Base-by-base conservation (phyloP, 768 basidiomycete genomes). In the Hygrocybe coccinea region DNA sequence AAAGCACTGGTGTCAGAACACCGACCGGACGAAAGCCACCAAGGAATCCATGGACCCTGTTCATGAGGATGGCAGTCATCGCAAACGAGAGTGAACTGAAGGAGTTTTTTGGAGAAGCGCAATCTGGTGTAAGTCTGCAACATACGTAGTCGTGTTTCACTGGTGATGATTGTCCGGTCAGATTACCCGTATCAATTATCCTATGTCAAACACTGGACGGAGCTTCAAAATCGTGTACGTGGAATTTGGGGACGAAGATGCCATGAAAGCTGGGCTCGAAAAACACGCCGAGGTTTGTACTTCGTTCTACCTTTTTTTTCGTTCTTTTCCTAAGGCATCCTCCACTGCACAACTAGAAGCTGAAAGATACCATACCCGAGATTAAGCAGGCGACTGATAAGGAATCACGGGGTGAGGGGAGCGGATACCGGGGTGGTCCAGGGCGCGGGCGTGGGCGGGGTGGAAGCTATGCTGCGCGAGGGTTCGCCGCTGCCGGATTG, bases 241-340 rank as follows among this genome's bases (percentile, higher is more conserved):
- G 51, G 94, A 95, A 65, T 97, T 95, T 69, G 87, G 83, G 3
- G 89, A 91, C 62, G 91, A 95, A 63, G 89, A 87, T 45, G 76
- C 84, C 9, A 90, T 94, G 89, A 89, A 83, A 62, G 79, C 76
- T 17, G 93, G 87, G 0, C 71, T 95, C 19, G 84, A 81, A 55
- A 87, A 84, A 62, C 86, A 89, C 59, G 80, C 78, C 22, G 84
- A 85, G 69, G 91, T 92, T 59, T 56, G 79, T 70, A 21, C 15
- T 25, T 35, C 22, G 24, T 35, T 39, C 39, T 50, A 7, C 43
- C 7, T 53, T 24, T 35, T 7, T 12, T 45, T 54, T 54, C 59
- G 33, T 35, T 19, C 21, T 7, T 37, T 35, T 38, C 54, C 21
- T 57, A 25, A 29, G 58, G 61, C 54, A 15, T 47, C 35, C 54